Evolutionary conservation across 306 rosid species (phyloP), one percentile per base, ranked within the genome.

Genomic region (Sesbania bispinosa): DNA sequence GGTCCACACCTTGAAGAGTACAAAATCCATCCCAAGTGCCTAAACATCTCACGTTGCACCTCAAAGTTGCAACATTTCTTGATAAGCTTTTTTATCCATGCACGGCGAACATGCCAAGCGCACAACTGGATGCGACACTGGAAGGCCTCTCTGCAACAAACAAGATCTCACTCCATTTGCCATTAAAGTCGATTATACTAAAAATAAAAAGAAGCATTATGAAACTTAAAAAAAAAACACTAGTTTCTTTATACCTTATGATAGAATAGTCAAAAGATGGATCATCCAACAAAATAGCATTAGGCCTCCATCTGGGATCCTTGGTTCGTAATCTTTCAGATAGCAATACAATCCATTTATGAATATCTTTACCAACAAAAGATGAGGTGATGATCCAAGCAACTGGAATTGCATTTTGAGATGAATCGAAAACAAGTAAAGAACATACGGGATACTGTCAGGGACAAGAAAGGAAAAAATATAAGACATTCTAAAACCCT

Each of bases 301-400:
- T 73, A 8, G 82, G 87, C 79, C 84, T 85, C 92, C 94, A 90
- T 78, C 81, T 58, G 16, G 90, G 79, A 48, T 90, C 97, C 87
- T 83, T 90, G 67, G 77, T 62, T 59, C 71, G 82, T 59, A 88
- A 48, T 77, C 85, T 83, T 75, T 88, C 88, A 69, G 79, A 85
- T 38, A 88, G 84, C 81, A 83, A 58, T 24, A 86, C 88, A 35
- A 88, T 83, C 97, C 94, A 90, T 43, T 86, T 90, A 62, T 74
- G 84, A 67, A 84, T 77, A 79, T 69, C 80, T 79, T 88, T 87
- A 75, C 86, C 67, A 36, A 63, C 43, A 26, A 78, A 81, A 36
- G 94, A 84, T 47, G 92, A 84, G 72, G 88, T 62, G 77, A 90
- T 83, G 79, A 90, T 69, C 97, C 97, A 90, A 71, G 94, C 92